Conservation (phyloP, 2,329 filamentous ascomycete species). For the Fragosphaeria purpurea region DNA sequence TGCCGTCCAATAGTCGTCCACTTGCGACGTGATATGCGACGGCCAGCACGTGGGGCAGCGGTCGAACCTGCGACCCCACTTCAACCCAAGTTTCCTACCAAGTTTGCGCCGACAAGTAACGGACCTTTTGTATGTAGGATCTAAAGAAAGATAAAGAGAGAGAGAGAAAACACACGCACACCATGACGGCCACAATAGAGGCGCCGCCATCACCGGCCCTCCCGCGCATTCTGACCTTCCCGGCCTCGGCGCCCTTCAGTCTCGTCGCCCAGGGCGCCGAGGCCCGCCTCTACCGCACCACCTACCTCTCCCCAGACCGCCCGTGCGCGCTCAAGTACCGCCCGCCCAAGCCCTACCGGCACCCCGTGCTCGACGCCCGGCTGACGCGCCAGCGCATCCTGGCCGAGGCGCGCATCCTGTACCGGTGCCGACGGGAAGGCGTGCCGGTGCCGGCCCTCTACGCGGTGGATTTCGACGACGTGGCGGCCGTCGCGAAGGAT, state of each 20-base stretch:
- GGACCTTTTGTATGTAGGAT: too few relatives aligned
- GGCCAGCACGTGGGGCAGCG: too few relatives aligned
- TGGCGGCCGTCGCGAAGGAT: constrained; percentile 34
- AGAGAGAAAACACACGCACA: too few relatives aligned
- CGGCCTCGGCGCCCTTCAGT: constrained; percentile 40
- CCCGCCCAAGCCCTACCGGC: constrained; percentile 82
- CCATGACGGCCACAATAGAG: constrained; percentile 1
- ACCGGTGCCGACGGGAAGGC: constrained; percentile 67
- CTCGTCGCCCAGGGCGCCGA: constrained; percentile 93
- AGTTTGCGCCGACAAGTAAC: too few relatives aligned
- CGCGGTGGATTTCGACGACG: constrained; percentile 44
- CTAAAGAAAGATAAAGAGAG: too few relatives aligned
- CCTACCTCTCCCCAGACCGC: constrained; percentile 57
- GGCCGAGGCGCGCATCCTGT: constrained; percentile 77
- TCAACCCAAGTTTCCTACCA: too few relatives aligned
- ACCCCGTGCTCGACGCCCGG: constrained; percentile 77
- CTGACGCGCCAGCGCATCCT: constrained; percentile 80
- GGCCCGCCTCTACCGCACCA: constrained; percentile 83
- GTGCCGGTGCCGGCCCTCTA: constrained; percentile 75
- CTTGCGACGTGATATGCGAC: too few relatives aligned
- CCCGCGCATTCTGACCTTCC: constrained; percentile 48
- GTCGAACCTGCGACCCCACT: too few relatives aligned
- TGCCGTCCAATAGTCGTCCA: too few relatives aligned
- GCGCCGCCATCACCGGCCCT: constrained; percentile 23
- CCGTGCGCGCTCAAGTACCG: constrained; percentile 84